These are phyloP conservation scores for Didymella exigua DNA, from an alignment of 2,329 filamentous ascomycete species.

Conservation along the genomic window DNA sequence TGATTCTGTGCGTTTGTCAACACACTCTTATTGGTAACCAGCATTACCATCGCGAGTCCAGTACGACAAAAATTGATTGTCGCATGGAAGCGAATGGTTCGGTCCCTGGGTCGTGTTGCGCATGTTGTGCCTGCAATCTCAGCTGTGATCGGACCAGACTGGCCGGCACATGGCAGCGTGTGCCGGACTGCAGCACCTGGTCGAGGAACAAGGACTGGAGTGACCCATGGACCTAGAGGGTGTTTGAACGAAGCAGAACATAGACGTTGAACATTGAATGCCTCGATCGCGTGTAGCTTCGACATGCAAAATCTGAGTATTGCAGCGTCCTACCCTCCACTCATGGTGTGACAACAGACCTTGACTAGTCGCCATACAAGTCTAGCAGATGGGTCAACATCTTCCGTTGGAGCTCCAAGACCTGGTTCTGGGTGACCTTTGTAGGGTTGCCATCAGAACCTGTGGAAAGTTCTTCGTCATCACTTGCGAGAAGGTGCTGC, in stretches of 20 bases:
- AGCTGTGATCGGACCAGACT: background rate
- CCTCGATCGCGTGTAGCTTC: background rate
- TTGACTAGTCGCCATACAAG: constrained; percentile 32
- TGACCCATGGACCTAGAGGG: no score
- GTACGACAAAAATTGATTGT: background rate
- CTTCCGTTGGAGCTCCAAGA: constrained; percentile 42
- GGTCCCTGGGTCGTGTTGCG: background rate
- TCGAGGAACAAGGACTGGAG: background rate
- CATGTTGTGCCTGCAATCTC: background rate
- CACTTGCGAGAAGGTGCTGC: constrained; percentile 30
- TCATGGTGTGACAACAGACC: background rate
- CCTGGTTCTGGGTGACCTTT: constrained; percentile 36
- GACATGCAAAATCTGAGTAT: background rate
- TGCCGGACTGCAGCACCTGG: background rate
- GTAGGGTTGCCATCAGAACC: constrained; percentile 2
- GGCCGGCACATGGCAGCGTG: background rate
- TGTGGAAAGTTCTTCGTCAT: constrained; percentile 21
- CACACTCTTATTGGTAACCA: constrained; percentile 4
- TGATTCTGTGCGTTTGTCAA: constrained; percentile 6
- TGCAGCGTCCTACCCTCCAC: background rate
- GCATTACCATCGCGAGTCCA: background rate
- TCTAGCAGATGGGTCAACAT: constrained; percentile 46
- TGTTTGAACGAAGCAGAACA: no score
- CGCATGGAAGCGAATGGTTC: background rate
- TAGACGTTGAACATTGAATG: background rate